These are phyloP conservation scores for Entoloma clypeatum DNA, from an alignment of 1,284 basidiomycete genomes.

Conservation along the genomic window DNA sequence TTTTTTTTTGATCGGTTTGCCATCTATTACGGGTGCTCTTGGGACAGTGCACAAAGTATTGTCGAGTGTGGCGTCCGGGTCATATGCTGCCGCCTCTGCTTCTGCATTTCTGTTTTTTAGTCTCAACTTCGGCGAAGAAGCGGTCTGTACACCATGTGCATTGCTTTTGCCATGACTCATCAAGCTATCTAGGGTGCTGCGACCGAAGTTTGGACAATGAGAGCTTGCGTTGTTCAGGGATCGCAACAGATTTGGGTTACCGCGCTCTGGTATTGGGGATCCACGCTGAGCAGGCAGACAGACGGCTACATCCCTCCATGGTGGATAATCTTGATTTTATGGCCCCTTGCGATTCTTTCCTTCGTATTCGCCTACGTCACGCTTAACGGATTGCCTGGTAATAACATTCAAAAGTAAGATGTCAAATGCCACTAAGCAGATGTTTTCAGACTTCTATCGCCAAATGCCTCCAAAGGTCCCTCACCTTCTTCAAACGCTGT, in stretches of 20 bases:
- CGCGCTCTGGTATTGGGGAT: conserved; percentile 93
- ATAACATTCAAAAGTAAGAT: conserved; percentile 19
- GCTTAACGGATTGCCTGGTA: conserved; percentile 81
- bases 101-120: conserved; percentile 91
- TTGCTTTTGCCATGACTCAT: not conserved
- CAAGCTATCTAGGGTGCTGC: conserved; percentile 65
- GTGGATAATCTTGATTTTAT: conserved; percentile 82
- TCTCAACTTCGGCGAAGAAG: conserved; percentile 94
- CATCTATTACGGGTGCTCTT: conserved; percentile 68
- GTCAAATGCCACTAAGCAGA: conserved; percentile 8
- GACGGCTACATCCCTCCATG: conserved; percentile 59
- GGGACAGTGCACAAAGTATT: conserved; percentile 60
- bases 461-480: conserved; percentile 92
- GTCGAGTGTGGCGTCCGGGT: conserved; percentile 81
- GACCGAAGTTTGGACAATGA: conserved; percentile 86
- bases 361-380: conserved; percentile 78
- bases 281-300: conserved; percentile 59
- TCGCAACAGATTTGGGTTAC: conserved; percentile 93
- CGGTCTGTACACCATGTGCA: conserved; percentile 43
- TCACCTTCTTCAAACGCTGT: conserved; percentile 83
- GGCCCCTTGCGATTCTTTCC: conserved; percentile 76
- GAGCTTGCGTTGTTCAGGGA: conserved; percentile 89
- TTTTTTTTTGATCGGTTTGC: conserved; percentile 87
- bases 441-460: conserved; percentile 67
- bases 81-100: conserved; percentile 84